phyloP scores from a whole-genome alignment of 1,284 basidiomycete species.

The Cutaneotrichosporon cutaneum region DNA sequence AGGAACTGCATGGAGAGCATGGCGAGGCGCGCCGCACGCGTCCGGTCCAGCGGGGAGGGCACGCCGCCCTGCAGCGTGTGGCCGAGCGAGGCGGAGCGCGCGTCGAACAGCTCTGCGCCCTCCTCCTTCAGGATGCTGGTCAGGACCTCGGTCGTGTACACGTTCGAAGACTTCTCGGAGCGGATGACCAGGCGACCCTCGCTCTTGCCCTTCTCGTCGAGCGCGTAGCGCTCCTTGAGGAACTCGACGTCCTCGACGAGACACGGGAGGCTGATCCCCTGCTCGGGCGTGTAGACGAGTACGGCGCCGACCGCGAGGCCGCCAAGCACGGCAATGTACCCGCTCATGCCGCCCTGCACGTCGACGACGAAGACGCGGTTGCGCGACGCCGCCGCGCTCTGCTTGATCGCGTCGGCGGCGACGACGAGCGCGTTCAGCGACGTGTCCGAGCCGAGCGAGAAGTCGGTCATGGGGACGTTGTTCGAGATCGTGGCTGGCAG shows the following conservation, averaged over 20 bases:
- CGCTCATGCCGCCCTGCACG: slow-evolving; percentile 94
- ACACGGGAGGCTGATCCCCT: slow-evolving; percentile 77
- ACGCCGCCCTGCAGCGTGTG: slow-evolving; percentile 95
- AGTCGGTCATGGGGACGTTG: slow-evolving; percentile 96
- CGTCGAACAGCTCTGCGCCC: slow-evolving; percentile 86
- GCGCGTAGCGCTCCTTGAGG: slow-evolving; percentile 77
- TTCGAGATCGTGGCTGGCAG: slow-evolving; percentile 95
- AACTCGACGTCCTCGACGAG: slow-evolving; percentile 84
- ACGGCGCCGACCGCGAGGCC: slow-evolving; percentile 89
- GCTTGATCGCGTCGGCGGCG: slow-evolving; percentile 97
- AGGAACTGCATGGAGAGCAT: slow-evolving; percentile 93
- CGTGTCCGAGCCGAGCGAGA: slow-evolving; percentile 91
- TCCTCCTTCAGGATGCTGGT: slow-evolving; percentile 95
- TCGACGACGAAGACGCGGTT: slow-evolving; percentile 97
- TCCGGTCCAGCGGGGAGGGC: slow-evolving; percentile 90
- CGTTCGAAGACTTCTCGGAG: slow-evolving; percentile 79
- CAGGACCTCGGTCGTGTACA: slow-evolving; percentile 89
- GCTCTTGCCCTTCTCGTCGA: slow-evolving; percentile 84
- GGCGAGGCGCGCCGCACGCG: slow-evolving; percentile 83
- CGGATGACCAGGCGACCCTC: slow-evolving; percentile 90
- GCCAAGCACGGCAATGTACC: slow-evolving; percentile 92
- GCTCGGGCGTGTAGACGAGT: slow-evolving; percentile 91
- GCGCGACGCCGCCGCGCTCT: slow-evolving; percentile 90
- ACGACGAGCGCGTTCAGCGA: slow-evolving; percentile 95
- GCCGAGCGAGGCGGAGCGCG: slow-evolving; percentile 87